Conservation (phyloP, 139 green algal species). For the Ostreobium quekettii region DNA sequence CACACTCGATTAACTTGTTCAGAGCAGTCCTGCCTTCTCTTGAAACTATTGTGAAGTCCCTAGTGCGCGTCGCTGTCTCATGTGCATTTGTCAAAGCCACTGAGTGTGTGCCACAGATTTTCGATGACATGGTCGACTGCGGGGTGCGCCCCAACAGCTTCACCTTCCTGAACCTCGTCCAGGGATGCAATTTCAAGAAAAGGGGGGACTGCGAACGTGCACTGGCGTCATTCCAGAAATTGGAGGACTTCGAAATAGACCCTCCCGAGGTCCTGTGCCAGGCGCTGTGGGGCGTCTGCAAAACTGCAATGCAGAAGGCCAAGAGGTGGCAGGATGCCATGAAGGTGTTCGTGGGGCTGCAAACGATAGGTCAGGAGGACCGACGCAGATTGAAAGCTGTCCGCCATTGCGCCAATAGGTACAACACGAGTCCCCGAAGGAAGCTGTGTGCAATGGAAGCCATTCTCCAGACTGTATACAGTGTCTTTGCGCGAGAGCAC, state of each 20-base stretch:
- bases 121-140: not conserved
- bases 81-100: not conserved
- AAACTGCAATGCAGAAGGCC: not conserved
- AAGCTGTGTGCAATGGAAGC: too few relatives aligned
- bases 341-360: not conserved
- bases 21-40: not conserved
- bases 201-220: not conserved
- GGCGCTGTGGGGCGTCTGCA: not conserved
- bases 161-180: not conserved
- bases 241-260: not conserved
- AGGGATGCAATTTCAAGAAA: slow-evolving; percentile 5
- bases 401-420: too few relatives aligned
- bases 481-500: too few relatives aligned
- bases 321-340: not conserved
- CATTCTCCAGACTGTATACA: too few relatives aligned
- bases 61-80: not conserved
- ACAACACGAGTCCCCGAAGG: too few relatives aligned
- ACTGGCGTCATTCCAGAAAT: not conserved
- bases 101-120: not conserved
- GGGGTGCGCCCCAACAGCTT: not conserved
- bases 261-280: not conserved
- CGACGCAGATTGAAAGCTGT: too few relatives aligned
- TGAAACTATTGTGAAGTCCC: not conserved
- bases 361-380: not conserved
- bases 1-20: not conserved